These are phyloP conservation scores for Thalassiosira exigua DNA, from an alignment of 352 stramenopile species.

Conservation along the genomic window DNA sequence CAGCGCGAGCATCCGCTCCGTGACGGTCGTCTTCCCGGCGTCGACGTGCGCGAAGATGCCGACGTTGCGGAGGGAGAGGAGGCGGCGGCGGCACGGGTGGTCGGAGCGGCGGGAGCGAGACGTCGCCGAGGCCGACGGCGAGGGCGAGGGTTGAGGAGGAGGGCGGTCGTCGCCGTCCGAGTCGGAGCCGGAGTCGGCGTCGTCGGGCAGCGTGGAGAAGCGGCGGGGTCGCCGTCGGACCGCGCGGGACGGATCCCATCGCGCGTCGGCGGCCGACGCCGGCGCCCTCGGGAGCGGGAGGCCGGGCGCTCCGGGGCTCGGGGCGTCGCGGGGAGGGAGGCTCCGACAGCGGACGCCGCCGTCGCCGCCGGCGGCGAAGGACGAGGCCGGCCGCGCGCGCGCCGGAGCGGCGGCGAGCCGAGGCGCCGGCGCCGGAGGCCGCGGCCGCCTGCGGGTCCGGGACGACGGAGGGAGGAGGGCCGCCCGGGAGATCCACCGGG, in stretches of 20 bases:
- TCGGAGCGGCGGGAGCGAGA: too few relatives aligned
- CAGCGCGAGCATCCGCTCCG: constrained; percentile 90
- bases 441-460: background rate
- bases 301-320: background rate
- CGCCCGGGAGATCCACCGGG: too few relatives aligned
- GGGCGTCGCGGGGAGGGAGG: background rate
- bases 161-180: background rate
- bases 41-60: constrained; percentile 99
- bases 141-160: background rate
- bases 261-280: background rate
- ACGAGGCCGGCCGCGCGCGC: background rate
- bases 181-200: background rate
- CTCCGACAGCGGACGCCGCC: background rate
- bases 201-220: constrained; percentile 1
- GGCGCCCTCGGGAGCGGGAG: background rate
- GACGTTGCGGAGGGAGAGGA: constrained; percentile 80
- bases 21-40: constrained; percentile 97
- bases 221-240: background rate
- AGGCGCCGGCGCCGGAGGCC: background rate
- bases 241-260: background rate
- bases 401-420: background rate
- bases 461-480: too few relatives aligned
- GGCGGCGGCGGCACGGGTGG: constrained; percentile 21
- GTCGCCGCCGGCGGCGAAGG: background rate
- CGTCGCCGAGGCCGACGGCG: too few relatives aligned